phyloP scores from a whole-genome alignment of 1,139 yeast genomes.

The Tardiomyces digboiensis region DNA sequence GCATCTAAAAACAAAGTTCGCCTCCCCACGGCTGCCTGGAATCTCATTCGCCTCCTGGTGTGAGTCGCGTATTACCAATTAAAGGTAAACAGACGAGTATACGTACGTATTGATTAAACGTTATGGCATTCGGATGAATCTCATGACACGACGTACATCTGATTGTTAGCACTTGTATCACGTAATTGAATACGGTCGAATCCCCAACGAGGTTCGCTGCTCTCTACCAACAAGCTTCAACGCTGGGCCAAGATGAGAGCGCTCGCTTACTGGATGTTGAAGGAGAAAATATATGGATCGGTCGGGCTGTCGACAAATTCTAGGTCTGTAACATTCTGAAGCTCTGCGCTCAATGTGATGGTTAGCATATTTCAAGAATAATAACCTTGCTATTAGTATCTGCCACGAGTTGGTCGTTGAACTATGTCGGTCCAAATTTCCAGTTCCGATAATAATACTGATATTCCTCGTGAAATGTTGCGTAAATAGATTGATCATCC shows the following conservation, averaged over 20 bases:
- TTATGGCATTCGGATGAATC: slow-evolving; percentile 61
- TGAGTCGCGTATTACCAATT: slow-evolving; percentile 3
- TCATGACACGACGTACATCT: slow-evolving; percentile 68
- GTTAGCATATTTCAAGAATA: slow-evolving; percentile 33
- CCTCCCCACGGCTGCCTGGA: slow-evolving; percentile 70
- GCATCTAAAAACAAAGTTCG: slow-evolving; percentile 77
- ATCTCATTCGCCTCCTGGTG: slow-evolving; percentile 37
- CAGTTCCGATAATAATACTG: too few species aligned
- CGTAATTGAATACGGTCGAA: too few species aligned
- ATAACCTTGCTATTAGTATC: too few species aligned
- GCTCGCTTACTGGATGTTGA: slow-evolving; percentile 49
- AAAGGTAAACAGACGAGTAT: not conserved
- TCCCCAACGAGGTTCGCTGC: too few species aligned
- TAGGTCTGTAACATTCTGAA: slow-evolving; percentile 55
- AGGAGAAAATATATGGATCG: slow-evolving; percentile 64
- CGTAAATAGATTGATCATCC: too few species aligned
- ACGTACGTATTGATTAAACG: slow-evolving; percentile 53
- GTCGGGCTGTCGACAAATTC: slow-evolving; percentile 51
- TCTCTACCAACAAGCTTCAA: not conserved
- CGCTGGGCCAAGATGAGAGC: slow-evolving; percentile 9
- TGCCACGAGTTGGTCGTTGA: too few species aligned
- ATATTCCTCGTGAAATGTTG: too few species aligned
- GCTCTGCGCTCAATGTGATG: slow-evolving; percentile 49
- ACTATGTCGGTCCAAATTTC: too few species aligned
- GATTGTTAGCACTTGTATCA: slow-evolving; percentile 27